These are phyloP conservation scores for Datisca glomerata DNA, from an alignment of 306 rosid genomes.

Conservation along the genomic window DNA sequence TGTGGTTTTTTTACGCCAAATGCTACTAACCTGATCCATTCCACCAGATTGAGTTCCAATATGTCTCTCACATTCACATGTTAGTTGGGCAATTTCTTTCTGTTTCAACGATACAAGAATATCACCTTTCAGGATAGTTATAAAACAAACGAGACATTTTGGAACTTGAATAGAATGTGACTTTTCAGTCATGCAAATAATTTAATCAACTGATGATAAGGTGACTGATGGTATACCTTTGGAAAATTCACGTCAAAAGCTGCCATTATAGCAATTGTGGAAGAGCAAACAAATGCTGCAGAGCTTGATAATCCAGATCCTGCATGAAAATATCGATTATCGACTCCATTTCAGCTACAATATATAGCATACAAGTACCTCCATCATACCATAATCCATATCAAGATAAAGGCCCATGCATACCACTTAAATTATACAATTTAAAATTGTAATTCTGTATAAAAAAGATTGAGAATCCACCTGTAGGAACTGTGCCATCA, in stretches of 20 bases:
- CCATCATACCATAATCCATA: too few species aligned
- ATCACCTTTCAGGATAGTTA: too few species aligned
- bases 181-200: too few species aligned
- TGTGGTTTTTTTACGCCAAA: conserved; percentile 5
- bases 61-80: conserved; percentile 87
- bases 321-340: conserved; percentile 13
- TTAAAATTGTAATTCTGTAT: not conserved
- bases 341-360: too few species aligned
- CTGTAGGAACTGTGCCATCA: conserved; percentile 94
- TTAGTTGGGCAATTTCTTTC: conserved; percentile 92
- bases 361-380: too few species aligned
- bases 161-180: too few species aligned
- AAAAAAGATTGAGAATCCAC: conserved; percentile 19
- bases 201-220: too few species aligned
- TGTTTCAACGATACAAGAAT: conserved; percentile 26
- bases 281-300: conserved; percentile 93
- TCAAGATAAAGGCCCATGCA: too few species aligned
- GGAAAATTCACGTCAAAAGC: conserved; percentile 72
- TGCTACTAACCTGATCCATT: conserved; percentile 82
- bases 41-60: conserved; percentile 99
- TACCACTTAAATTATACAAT: too few species aligned
- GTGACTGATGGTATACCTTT: conserved; percentile 35
- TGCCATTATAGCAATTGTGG: conserved; percentile 95
- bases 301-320: conserved; percentile 98
- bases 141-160: too few species aligned